A percentile compares a stretch with the other conserved stretches of the same genome.
Evolutionary conservation across 2,329 filamentous ascomycete species (phyloP).

Genomic region (Clonostachys byssicola): DNA sequence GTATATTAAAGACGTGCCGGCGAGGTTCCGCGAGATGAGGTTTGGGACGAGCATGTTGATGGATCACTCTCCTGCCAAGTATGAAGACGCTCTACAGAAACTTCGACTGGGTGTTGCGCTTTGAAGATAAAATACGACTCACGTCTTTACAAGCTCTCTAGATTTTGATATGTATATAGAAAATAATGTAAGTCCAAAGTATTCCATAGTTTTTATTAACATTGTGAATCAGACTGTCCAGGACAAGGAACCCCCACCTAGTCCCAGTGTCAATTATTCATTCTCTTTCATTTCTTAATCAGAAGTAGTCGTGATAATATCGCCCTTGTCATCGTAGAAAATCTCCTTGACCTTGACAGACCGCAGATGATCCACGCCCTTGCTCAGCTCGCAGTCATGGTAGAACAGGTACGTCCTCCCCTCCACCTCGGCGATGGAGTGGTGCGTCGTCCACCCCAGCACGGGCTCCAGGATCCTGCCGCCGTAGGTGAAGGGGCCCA

Average conservation of each 20-base stretch:
- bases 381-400: conserved; percentile 67
- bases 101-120: conserved; percentile 45
- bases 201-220: not conserved
- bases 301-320: conserved; percentile 40
- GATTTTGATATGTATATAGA: not conserved
- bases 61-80: conserved; percentile 72
- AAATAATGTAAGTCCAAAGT: not conserved
- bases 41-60: conserved; percentile 72
- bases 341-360: conserved; percentile 74
- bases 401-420: conserved; percentile 73
- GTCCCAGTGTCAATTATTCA: not conserved
- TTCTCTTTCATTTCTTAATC: conserved; percentile 8
- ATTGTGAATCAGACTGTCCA: not conserved
- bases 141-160: too few species aligned
- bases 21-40: conserved; percentile 63
- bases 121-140: not conserved
- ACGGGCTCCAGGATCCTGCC: conserved; percentile 73
- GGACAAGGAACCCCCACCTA: not conserved
- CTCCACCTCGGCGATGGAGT: conserved; percentile 71
- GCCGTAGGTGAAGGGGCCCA: conserved; percentile 69
- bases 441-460: conserved; percentile 77
- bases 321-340: conserved; percentile 63
- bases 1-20: conserved; percentile 68
- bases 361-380: conserved; percentile 66
- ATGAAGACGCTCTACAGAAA: conserved; percentile 65